Conservation (phyloP, 169 alveolate genomes). For the Perkinsus chesapeaki region DNA sequence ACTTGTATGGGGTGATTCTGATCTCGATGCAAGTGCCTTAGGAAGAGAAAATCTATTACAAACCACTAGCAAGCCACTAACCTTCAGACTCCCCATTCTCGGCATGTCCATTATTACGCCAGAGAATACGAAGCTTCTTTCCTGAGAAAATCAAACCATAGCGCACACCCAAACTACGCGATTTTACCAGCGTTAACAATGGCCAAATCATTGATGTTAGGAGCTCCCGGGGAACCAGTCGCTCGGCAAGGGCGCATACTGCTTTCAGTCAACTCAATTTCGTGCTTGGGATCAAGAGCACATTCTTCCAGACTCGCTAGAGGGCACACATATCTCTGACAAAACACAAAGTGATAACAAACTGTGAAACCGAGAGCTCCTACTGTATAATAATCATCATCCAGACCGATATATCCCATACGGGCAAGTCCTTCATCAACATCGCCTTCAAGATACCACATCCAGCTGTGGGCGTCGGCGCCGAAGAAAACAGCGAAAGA, state of each 20-base stretch:
- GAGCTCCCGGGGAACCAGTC: background rate
- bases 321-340: background rate
- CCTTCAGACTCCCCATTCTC: background rate
- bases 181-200: background rate
- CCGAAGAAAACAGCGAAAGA: background rate
- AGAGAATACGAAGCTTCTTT: background rate
- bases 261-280: background rate
- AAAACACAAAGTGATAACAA: background rate
- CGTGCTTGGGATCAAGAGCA: background rate
- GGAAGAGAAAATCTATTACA: background rate
- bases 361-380: background rate
- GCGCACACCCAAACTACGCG: background rate
- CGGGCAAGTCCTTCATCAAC: background rate
- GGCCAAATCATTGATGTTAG: background rate
- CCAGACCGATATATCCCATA: background rate
- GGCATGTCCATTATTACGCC: background rate
- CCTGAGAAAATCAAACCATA: background rate
- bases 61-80: no score
- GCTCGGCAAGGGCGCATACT: background rate
- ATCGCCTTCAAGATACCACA: background rate
- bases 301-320: background rate
- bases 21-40: background rate
- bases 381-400: background rate
- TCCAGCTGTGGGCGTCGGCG: background rate
- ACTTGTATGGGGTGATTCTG: background rate